Conservation (phyloP, 2,329 filamentous ascomycete genomes). For the Diaporthe aspalathi region DNA sequence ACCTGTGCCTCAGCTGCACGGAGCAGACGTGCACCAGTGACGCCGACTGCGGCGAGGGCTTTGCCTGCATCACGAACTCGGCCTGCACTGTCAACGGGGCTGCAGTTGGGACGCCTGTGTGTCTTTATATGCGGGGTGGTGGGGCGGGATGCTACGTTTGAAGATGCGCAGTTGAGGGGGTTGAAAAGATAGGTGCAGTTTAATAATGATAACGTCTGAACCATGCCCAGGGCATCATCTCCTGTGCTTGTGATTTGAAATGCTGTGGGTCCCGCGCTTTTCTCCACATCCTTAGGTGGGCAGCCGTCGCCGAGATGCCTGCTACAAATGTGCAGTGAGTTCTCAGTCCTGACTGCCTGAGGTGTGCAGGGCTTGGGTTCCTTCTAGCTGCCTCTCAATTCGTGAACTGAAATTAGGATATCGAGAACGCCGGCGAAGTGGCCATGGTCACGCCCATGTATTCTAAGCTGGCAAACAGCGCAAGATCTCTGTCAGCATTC, state of each 20-base stretch:
- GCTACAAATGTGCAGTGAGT: not conserved
- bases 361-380: too few species aligned
- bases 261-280: not conserved
- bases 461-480: not conserved
- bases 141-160: constrained; percentile 35
- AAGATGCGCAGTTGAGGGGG: not conserved
- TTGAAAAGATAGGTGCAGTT: not conserved
- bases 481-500: not conserved
- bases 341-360: too few species aligned
- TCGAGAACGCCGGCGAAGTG: too few species aligned
- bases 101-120: constrained; percentile 31
- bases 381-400: too few species aligned
- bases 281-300: too few species aligned
- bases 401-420: too few species aligned
- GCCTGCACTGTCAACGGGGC: constrained; percentile 30
- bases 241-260: not conserved
- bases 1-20: constrained; percentile 32
- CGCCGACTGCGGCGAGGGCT: constrained; percentile 33
- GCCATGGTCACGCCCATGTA: too few species aligned
- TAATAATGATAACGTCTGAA: not conserved
- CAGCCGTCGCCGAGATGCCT: too few species aligned
- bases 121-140: constrained; percentile 37
- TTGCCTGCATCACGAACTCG: constrained; percentile 37
- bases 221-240: not conserved
- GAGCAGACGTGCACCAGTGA: constrained; percentile 31